Base-by-base conservation (phyloP, 139 green algal genomes). In the Chlorella sp. region DNA sequence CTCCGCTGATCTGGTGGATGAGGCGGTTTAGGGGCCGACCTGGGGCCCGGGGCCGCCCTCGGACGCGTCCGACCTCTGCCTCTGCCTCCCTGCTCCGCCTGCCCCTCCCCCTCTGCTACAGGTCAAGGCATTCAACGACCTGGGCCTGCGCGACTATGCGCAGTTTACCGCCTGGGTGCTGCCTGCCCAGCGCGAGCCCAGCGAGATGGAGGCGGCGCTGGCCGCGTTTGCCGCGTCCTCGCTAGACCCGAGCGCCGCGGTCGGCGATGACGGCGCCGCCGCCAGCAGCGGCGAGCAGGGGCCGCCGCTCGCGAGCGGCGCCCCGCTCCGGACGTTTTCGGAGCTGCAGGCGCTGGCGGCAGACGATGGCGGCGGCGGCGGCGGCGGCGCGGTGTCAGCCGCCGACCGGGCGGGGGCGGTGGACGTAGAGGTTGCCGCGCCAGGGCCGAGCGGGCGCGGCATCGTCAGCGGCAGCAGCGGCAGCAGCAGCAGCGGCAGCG, bases 81-180 rank as follows among this genome's bases (percentile, higher is more conserved):
- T 66, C 21, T 33, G 38, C 33, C 58, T 35, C 36, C 36, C 38
- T 66, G 36, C 36, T 66, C 36, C 36, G 58, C 33, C 36, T 14
- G 58, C 58, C 2, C 9, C 38, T 14, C 58, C 36, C 38, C 58
- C 38, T 35, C 58, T 58, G 15, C 33, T 66, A 14, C 58, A 66
- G 36, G 58, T n/a, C n/a, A 61, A 60, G 62, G 63, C 77, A 40
- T 82, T 79, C 35, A 31, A 53, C 35, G 41, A 63, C 27, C 69
- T 83, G 55, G 77, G 77, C 17, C 58, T 83, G 67, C 56, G 69
- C 0, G 77, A 79, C 68, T 79, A 61, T 35, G 77, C 77, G 4
- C 59, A 77, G 70, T 83, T 83, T 59, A 67, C 58, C 67, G 68
- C 70, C 19, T 83, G 77, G 77, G 60, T 83, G 55, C 35, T 74